Evolutionary conservation across 2,329 filamentous ascomycete genomes (phyloP).

Genomic region (Helotiales sp.): DNA sequence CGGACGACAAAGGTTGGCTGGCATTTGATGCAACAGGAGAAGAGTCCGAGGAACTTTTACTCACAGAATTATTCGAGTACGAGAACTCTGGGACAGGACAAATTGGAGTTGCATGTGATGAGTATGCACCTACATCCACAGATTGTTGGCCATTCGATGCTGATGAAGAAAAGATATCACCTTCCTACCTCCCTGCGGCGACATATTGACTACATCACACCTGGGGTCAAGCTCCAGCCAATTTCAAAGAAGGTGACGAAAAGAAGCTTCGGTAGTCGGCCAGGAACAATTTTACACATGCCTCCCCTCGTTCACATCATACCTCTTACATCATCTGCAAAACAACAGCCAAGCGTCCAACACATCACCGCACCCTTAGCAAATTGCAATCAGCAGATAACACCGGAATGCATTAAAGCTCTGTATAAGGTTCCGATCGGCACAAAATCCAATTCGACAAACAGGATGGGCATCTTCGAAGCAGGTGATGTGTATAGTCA

Average conservation of each 20-base stretch:
- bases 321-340: conserved; percentile 1
- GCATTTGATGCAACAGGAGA: conserved; percentile 44
- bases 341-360: neutral
- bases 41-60: conserved; percentile 44
- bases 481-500: conserved; percentile 45
- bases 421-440: conserved; percentile 13
- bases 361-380: neutral
- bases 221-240: conserved; percentile 45
- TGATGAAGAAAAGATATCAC: conserved; percentile 41
- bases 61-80: conserved; percentile 44
- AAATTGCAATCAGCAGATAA: conserved; percentile 6
- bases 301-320: neutral
- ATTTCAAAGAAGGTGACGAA: neutral
- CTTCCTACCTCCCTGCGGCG: conserved; percentile 48
- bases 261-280: neutral
- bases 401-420: conserved; percentile 11
- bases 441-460: neutral
- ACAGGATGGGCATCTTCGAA: conserved; percentile 45
- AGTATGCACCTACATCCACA: conserved; percentile 29
- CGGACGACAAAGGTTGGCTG: conserved; percentile 44
- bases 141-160: neutral
- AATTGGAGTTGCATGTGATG: conserved; percentile 43
- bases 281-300: neutral
- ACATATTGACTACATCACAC: conserved; percentile 55
- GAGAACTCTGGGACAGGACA: conserved; percentile 39